Evolutionary conservation across 75 land plant genomes (phyloP).

Genomic region (Selaginella tamariscina): DNA sequence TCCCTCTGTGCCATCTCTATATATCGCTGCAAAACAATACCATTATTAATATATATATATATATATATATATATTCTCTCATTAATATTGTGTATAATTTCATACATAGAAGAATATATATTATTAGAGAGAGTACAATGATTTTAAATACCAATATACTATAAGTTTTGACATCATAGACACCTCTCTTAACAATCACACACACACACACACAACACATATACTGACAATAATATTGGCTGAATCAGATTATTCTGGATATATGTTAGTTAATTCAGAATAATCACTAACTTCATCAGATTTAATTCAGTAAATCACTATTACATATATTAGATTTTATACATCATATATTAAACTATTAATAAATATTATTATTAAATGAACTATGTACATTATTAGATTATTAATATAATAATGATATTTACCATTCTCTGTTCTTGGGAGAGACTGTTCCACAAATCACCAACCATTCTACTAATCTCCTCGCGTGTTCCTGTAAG

Average conservation of each 20-base stretch:
- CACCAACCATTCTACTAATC: slow-evolving; percentile 37
- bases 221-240: no score
- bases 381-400: neutral
- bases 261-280: no score
- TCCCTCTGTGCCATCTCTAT: slow-evolving; percentile 74
- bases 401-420: neutral
- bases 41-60: no score
- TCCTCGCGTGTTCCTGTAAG: slow-evolving; percentile 31
- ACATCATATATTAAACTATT: neutral
- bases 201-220: no score
- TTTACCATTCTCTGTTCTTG: slow-evolving; percentile 33
- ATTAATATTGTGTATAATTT: neutral
- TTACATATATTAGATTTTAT: neutral
- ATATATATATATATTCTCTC: neutral
- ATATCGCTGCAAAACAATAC: slow-evolving; percentile 55
- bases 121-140: neutral
- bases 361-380: neutral
- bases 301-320: neutral
- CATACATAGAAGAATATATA: neutral
- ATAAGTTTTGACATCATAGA: neutral
- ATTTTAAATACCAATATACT: neutral
- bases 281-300: no score
- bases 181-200: no score
- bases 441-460: slow-evolving; percentile 33
- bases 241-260: no score